Evolutionary conservation across 169 alveolate species (phyloP), one percentile per base, ranked within the genome.

Genomic region (Theileria orientalis): DNA sequence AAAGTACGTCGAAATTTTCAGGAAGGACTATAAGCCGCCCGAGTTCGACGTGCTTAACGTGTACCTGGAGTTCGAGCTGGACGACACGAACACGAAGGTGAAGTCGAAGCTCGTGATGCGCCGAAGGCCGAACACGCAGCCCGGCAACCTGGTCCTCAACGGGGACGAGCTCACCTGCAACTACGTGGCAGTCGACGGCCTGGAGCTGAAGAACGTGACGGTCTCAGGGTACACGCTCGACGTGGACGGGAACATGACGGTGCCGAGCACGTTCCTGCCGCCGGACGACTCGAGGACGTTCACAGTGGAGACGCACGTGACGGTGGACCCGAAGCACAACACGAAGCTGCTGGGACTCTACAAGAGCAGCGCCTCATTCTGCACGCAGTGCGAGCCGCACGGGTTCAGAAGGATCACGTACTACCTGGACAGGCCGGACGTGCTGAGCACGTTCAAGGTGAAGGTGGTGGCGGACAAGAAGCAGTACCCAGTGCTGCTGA

Each of bases 321-420:
- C 84, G 44, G 87, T 93, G 29, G 87, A 86, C 73, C 96, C 96
- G 19, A 91, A 83, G 44, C 87, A 84, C 16, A 93, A 93, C 71
- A 74, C 86, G 70, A 86, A 85, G 46, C 79, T 91, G 69, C 80
- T 87, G 25, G 97, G 97, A 37, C 85, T 95, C 52, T 95, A 93
- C 74, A 91, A 88, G 76, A 86, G 95, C 25, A 94, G 94, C 47
- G 88, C 84, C 59, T 69, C 92, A 30, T 92, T 91, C 62, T 92
- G 94, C 63, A 92, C 98, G 0, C 98, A 95, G 83, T 94, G 97
- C 75, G 98, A 95, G 73, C 93, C 98, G 0, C 94, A 94, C 60
- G 98, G 98, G 9, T 92, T 94, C 66, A 77, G 96, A 30, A 80
- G 95, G 41, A 93, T 95, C 56, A 94, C 98, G 16, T 94, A 82